A percentile compares a stretch with the other conserved stretches of the same genome.
Conservation (phyloP, 306 rosid genomes). For the Trifolium pratense region DNA sequence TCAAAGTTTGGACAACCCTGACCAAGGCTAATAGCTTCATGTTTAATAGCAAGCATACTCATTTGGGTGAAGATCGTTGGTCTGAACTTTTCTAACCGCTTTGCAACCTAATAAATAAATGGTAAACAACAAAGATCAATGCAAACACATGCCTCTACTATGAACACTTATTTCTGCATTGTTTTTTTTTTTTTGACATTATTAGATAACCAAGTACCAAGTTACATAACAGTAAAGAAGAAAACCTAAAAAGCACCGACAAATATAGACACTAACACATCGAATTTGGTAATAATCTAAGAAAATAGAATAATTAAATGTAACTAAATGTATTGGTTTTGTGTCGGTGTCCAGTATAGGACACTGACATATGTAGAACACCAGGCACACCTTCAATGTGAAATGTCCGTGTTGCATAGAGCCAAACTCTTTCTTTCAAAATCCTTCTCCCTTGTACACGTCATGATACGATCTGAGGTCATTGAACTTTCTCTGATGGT, state of each 20-base stretch:
- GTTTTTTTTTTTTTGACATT: neutral
- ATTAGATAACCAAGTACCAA: neutral
- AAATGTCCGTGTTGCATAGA: neutral
- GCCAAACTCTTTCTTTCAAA: neutral
- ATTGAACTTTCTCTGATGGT: constrained; percentile 4
- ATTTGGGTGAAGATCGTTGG: constrained; percentile 77
- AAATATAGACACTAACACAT: neutral
- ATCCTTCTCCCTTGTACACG: neutral
- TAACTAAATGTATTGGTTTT: neutral
- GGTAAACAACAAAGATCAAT: constrained; percentile 13
- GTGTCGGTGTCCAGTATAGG: neutral
- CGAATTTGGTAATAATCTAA: too few relatives aligned
- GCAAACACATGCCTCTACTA: neutral
- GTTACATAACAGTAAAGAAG: neutral
- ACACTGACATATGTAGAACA: neutral
- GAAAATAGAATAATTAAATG: neutral
- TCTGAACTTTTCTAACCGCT: constrained; percentile 81
- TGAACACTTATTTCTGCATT: neutral
- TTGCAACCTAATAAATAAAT: constrained; percentile 67
- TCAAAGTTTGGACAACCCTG: constrained; percentile 81
- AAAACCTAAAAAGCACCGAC: neutral
- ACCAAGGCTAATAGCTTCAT: constrained; percentile 86
- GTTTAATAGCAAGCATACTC: constrained; percentile 69
- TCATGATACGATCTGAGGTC: neutral
- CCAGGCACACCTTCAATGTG: neutral